Conservation (phyloP, 73 alveolate species). For the Paramecium octaurelia region DNA sequence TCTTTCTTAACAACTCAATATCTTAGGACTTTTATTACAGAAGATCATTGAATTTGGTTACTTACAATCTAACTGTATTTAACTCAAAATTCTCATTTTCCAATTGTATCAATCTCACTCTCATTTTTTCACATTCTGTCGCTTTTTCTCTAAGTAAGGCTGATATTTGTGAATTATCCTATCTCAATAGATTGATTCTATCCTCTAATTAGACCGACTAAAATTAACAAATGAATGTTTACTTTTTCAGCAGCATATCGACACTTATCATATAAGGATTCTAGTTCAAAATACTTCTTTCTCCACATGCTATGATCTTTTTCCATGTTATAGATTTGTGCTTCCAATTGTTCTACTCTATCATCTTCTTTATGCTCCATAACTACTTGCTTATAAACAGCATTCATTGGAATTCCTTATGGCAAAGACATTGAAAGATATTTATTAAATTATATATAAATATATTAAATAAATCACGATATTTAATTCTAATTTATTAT, state of each 20-base stretch:
- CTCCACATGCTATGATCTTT: conserved; percentile 18
- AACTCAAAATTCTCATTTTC: conserved; percentile 32
- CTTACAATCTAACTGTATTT: not conserved
- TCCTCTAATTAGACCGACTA: conserved; percentile 22
- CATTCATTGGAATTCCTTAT: conserved; percentile 3
- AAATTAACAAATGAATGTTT: not conserved
- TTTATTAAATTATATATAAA: not conserved
- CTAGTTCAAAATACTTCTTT: not conserved
- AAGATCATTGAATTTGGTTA: not conserved
- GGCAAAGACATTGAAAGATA: conserved; percentile 20
- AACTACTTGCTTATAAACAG: conserved; percentile 5
- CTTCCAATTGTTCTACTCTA: not conserved
- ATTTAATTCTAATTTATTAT: not conserved
- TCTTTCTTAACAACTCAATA: not conserved
- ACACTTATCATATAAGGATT: not conserved
- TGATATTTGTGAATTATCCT: not conserved
- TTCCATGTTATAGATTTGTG: not conserved
- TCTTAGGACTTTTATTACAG: not conserved
- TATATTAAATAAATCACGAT: not conserved
- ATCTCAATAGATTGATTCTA: not conserved
- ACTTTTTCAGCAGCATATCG: conserved; percentile 9
- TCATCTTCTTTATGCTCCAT: conserved; percentile 35
- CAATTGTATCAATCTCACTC: not conserved
- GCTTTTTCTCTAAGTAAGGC: conserved; percentile 13
- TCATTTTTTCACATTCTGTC: conserved; percentile 23